Percentiles rank a stretch among this genome's conserved stretches.
Conservation (phyloP, 352 stramenopile genomes). For the Globisporangium cylindrosporum region DNA sequence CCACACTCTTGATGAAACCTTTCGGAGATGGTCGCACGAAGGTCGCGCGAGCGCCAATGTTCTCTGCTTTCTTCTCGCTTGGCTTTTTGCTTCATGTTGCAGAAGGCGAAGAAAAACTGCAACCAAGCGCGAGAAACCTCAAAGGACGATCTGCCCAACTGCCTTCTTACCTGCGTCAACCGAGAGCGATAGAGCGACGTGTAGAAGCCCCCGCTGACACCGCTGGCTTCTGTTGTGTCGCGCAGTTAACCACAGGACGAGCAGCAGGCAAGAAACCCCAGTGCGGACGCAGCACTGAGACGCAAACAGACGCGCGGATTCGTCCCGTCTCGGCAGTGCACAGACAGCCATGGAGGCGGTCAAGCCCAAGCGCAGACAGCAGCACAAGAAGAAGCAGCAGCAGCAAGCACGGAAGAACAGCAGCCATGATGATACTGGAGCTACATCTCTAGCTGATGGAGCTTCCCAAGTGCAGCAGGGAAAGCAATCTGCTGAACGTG, state of each 20-base stretch:
- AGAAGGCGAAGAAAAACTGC: background rate
- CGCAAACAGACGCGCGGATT: background rate
- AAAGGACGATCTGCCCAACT: background rate
- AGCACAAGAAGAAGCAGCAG: conserved; percentile 7
- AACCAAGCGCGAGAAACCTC: background rate
- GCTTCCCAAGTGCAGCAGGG: background rate
- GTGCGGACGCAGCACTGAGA: conserved; percentile 5
- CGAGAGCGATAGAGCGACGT: background rate
- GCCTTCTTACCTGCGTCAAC: background rate
- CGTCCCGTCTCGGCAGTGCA: background rate
- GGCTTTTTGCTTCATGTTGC: conserved; percentile 2
- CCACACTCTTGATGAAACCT: background rate
- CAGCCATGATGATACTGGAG: background rate
- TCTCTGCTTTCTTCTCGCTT: conserved; percentile 1
- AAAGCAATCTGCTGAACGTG: background rate
- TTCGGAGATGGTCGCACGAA: conserved; percentile 3
- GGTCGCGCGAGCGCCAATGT: conserved; percentile 3
- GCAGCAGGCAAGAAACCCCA: background rate
- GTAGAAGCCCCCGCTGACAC: background rate
- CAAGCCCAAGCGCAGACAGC: conserved; percentile 10
- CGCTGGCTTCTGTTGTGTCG: background rate
- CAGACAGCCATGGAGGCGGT: conserved; percentile 2
- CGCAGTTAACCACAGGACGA: background rate
- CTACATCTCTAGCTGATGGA: background rate
- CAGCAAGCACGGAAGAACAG: conserved; percentile 1